Base-by-base conservation (phyloP, 495 filamentous ascomycete genomes). In the Podospora appendiculata region DNA sequence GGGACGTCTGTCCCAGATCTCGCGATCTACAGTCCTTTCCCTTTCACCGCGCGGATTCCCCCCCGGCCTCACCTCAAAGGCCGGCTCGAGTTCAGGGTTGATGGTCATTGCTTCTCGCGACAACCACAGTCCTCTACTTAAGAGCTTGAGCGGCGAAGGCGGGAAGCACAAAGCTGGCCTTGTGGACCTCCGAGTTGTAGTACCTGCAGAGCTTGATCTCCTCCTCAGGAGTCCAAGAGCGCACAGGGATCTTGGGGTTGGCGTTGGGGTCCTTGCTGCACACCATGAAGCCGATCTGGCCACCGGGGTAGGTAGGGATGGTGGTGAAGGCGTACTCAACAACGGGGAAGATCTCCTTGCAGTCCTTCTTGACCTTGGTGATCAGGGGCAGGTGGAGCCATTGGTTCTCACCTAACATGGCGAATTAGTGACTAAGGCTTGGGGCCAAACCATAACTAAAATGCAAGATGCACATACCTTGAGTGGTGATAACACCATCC, bases 231-330 rank as follows among this genome's bases (percentile, higher is more conserved):
- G 79, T 73, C 82, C 87, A 93, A 49, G 70, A 71, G 61, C 94
- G 85, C 32, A 96, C 57, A 38, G 94, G 94, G 70, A 83, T 85
- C 64, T 76, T 85, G 52, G 97, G 81, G 73, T 99, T 82, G 65
- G 85, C 82, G 58, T 67, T 79, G 59, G 82, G 77, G 65, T 97
- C 93, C 82, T 97, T 97, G 83, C 79, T 87, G 84, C 93, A 97
- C 58, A 99, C 89, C 90, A 97, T 95, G 84, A 97, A 99, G 69
- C 94, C 94, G 66, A 99, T 99, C 79, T 96, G 92, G 69, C 94
- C 94, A 52, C 88, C 93, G 52, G 94, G 94, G 79, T 99, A 99
- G 64, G 94, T 99, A 51, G 94, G 94, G 75, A 97, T 99, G 63
- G 92, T 96, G 60, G 94, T 97, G 83, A 95, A 99, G 57, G 88